Conservation (phyloP, 73 alveolate genomes). For the Stentor coeruleus region DNA sequence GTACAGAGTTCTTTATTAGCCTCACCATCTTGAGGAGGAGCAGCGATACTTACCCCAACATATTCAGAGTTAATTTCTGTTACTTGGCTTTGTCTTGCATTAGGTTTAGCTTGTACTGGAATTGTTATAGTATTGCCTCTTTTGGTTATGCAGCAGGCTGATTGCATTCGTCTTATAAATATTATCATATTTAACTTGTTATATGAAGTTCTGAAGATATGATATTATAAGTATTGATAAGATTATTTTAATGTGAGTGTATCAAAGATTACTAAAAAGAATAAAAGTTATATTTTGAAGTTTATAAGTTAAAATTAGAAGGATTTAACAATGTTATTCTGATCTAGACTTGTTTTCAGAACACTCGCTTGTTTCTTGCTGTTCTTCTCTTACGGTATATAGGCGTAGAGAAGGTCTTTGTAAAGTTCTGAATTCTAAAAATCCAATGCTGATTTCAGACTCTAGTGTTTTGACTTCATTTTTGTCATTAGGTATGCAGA, state of each 20-base stretch:
- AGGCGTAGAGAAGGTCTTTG: not conserved
- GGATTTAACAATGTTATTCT: not conserved
- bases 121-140: conserved; percentile 11
- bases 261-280: too few species aligned
- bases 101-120: conserved; percentile 28
- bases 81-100: conserved; percentile 12
- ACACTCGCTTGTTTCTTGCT: not conserved
- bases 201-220: too few species aligned
- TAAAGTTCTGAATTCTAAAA: not conserved
- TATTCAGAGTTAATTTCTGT: conserved; percentile 32
- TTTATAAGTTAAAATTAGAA: not conserved
- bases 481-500: not conserved
- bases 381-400: not conserved
- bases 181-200: too few species aligned
- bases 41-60: conserved; percentile 46
- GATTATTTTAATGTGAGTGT: too few species aligned
- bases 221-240: too few species aligned
- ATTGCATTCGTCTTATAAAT: not conserved
- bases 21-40: conserved; percentile 64
- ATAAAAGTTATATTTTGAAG: too few species aligned
- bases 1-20: conserved; percentile 50
- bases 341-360: not conserved
- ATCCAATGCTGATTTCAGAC: not conserved
- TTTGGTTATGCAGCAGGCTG: not conserved
- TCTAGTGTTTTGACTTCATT: not conserved